phyloP scores from a whole-genome alignment of 176 grass and related monocot genomes.

The Juncus effusus region DNA sequence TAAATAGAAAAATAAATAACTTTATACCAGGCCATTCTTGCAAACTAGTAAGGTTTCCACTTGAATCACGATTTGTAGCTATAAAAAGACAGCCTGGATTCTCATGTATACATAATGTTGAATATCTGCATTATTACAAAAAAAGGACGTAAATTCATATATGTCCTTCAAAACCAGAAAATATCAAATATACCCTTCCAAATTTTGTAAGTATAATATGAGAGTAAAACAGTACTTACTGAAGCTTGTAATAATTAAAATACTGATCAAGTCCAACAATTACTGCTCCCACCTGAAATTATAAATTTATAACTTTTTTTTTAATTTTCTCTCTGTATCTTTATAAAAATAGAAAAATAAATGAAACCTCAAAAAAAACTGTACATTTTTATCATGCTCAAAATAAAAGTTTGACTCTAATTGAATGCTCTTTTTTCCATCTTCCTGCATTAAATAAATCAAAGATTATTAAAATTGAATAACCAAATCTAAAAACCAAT shows the following conservation, averaged over 20 bases:
- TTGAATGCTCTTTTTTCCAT: conserved; percentile 67
- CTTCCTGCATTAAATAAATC: conserved; percentile 55
- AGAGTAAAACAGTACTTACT: conserved; percentile 38
- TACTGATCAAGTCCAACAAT: conserved; percentile 93
- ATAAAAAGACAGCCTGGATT: conserved; percentile 96
- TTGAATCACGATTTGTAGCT: conserved; percentile 82
- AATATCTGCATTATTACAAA: conserved; percentile 53
- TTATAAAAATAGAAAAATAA: not conserved
- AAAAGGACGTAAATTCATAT: not conserved
- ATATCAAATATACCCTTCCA: conserved; percentile 29
- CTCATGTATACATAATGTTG: conserved; percentile 81
- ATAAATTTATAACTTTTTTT: conserved; percentile 32
- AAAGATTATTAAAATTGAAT: not conserved
- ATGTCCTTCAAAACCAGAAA: conserved; percentile 7
- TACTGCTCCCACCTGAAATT: conserved; percentile 80
- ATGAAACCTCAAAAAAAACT: conserved; percentile 25
- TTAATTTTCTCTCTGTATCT: not conserved
- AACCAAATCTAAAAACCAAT: not conserved
- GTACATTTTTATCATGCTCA: conserved; percentile 89
- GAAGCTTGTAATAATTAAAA: conserved; percentile 97
- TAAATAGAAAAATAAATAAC: no score
- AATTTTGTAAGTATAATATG: conserved; percentile 21
- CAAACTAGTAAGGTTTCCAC: conserved; percentile 66
- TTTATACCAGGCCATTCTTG: conserved; percentile 94
- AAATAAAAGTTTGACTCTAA: conserved; percentile 70